A percentile compares a stretch with the other conserved stretches of the same genome.
These are phyloP conservation scores for Aspergillus sclerotiicarbonarius DNA, from an alignment of 495 filamentous ascomycete species.

Conservation along the genomic window DNA sequence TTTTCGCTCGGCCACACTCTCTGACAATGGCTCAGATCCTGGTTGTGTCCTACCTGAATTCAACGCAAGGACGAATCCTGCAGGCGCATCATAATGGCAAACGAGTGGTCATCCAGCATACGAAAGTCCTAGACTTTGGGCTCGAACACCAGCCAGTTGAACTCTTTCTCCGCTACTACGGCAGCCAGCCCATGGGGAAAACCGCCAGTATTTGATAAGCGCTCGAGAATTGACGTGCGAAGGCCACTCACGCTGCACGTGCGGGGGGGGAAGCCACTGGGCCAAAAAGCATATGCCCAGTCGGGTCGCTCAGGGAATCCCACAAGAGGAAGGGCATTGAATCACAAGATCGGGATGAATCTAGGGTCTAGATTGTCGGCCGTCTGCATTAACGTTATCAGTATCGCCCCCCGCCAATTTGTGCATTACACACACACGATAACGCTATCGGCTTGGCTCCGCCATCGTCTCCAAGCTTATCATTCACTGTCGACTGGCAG, in stretches of 20 bases:
- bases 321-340: background rate
- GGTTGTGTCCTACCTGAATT: constrained; percentile 12
- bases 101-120: constrained; percentile 13
- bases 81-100: constrained; percentile 15
- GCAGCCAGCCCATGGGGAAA: constrained; percentile 7
- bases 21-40: constrained; percentile 7
- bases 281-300: too few relatives aligned
- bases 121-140: constrained; percentile 1
- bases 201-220: background rate
- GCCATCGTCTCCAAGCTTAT: background rate
- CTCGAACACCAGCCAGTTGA: background rate
- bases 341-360: background rate
- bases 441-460: background rate
- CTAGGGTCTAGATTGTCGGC: background rate
- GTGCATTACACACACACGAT: background rate
- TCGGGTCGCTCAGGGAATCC: background rate
- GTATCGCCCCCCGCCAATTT: background rate
- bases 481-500: background rate
- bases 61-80: constrained; percentile 10
- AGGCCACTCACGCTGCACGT: too few relatives aligned
- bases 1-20: background rate
- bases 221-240: background rate
- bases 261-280: too few relatives aligned
- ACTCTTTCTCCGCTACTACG: constrained; percentile 13
- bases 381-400: background rate